Evolutionary conservation across 495 filamentous ascomycete species (phyloP), one percentile per base, ranked within the genome.

Genomic region (Immersiella caudata): DNA sequence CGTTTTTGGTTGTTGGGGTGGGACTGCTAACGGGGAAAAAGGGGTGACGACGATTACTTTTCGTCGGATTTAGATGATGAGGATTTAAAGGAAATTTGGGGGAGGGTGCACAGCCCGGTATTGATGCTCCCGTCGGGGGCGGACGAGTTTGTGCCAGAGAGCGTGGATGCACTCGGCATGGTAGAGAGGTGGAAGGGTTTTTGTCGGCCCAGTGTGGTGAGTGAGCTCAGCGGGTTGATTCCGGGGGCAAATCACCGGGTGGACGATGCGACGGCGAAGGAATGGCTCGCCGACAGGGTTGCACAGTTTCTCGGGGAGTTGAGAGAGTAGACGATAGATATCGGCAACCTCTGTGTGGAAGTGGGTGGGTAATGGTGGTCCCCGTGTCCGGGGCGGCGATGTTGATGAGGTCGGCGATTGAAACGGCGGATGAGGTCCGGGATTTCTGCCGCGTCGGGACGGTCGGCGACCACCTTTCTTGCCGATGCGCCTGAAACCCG

Each of bases 1-100:
- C 8, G 4, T 33, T 33, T 33, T 33, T 33, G 3, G 29, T 3
- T 33, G 20, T 55, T 62, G 33, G 14, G 1, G 22, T 2, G 36
- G 6, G 24, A 8, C 6, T 64, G 50, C 62, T 64, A 26, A 64
- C 62, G 20, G 25, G 36, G 24, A 46, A 46, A n/a, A 73, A 87
- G 76, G 69, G 90, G 91, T 18, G 89, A 89, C 58, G 94, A 98
- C 77, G 95, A 98, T 75, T 90, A 91, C 69, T 98, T 97, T 79
- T 91, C 89, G 65, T 90, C 90, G 5, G 92, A 94, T 75, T 79
- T 96, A 51, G 74, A 75, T 0, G 88, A 91, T 54, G 77, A 85
- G 60, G 77, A 83, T 60, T 76, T 93, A 56, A 60, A 66, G 56
- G 70, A 79, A 55, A 91, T 85, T 36, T 97, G 96, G 85, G 77